phyloP scores from a whole-genome alignment of 805 yeast genomes.

The Lachancea lanzarotensis region DNA sequence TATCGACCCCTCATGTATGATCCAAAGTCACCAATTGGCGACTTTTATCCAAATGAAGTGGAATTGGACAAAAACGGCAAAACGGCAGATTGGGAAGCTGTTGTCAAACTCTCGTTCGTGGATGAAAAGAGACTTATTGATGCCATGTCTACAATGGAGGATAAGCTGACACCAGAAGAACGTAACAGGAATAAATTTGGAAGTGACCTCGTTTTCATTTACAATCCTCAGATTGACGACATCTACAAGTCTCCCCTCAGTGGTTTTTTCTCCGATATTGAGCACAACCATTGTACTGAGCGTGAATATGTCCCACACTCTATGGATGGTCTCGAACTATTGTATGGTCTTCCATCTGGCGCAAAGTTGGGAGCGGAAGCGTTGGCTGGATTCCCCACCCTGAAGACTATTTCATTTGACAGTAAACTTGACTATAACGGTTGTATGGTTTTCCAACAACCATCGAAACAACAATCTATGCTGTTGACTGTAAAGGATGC shows the following conservation, averaged over 20 bases:
- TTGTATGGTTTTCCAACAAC: slow-evolving; percentile 74
- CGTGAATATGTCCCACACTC: slow-evolving; percentile 47
- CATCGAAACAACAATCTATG: slow-evolving; percentile 78
- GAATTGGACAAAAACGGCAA: slow-evolving; percentile 90
- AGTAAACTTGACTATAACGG: slow-evolving; percentile 50
- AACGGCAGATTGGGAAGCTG: slow-evolving; percentile 97
- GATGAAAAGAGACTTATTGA: slow-evolving; percentile 69
- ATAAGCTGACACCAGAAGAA: slow-evolving; percentile 63
- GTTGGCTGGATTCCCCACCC: slow-evolving; percentile 86
- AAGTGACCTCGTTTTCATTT: slow-evolving; percentile 55
- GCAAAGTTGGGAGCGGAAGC: slow-evolving; percentile 65
- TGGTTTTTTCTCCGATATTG: slow-evolving; percentile 69
- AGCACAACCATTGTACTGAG: slow-evolving; percentile 73
- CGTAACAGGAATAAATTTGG: slow-evolving; percentile 70
- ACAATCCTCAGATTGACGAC: slow-evolving; percentile 67
- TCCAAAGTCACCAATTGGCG: slow-evolving; percentile 75
- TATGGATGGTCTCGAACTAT: slow-evolving; percentile 33
- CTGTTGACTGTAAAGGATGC: slow-evolving; percentile 54
- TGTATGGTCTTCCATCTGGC: slow-evolving; percentile 56
- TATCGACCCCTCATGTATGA: slow-evolving; percentile 84
- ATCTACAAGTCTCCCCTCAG: slow-evolving; percentile 72
- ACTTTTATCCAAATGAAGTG: slow-evolving; percentile 85
- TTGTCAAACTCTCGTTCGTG: slow-evolving; percentile 85
- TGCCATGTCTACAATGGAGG: slow-evolving; percentile 64
- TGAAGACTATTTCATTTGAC: slow-evolving; percentile 61